phyloP scores from a whole-genome alignment of 208 protist species.

The Spironucleus salmonicida region DNA sequence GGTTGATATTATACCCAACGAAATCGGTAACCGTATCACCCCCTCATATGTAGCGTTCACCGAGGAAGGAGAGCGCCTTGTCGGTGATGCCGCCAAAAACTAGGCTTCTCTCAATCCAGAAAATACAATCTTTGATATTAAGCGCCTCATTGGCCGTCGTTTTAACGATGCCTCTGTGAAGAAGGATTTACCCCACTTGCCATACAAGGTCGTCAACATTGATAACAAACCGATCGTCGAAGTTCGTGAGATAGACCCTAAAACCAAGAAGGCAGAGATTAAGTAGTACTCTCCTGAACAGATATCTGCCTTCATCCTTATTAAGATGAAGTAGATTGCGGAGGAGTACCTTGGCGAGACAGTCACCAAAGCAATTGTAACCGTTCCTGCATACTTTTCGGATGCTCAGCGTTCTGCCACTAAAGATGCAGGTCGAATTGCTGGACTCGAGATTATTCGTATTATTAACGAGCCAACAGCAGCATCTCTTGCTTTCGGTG shows the following conservation, averaged over 20 bases:
- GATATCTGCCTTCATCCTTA: conserved; percentile 43
- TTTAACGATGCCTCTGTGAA: conserved; percentile 51
- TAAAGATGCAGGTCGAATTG: conserved; percentile 68
- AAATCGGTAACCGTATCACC: conserved; percentile 49
- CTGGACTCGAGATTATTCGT: conserved; percentile 79
- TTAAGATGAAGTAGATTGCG: conserved; percentile 44
- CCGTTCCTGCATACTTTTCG: conserved; percentile 83
- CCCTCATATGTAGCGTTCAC: conserved; percentile 75
- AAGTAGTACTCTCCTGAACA: conserved; percentile 41
- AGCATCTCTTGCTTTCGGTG: conserved; percentile 85
- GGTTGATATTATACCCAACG: conserved; percentile 64
- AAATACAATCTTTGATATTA: conserved; percentile 76
- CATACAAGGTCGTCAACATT: conserved; percentile 63
- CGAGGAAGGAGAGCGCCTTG: conserved; percentile 55
- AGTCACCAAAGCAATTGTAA: conserved; percentile 40
- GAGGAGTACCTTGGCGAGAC: conserved; percentile 42
- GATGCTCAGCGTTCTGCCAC: conserved; percentile 71
- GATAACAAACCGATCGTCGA: conserved; percentile 52
- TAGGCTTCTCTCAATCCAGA: conserved; percentile 65
- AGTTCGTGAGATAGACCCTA: conserved; percentile 31
- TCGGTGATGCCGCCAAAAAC: conserved; percentile 61
- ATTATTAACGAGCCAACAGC: conserved; percentile 99
- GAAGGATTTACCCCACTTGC: conserved; percentile 54
- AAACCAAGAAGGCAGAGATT: background rate
- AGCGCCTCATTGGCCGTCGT: conserved; percentile 64